These are phyloP conservation scores for Penicillium italicum DNA, from an alignment of 2,329 filamentous ascomycete species.

Conservation along the genomic window DNA sequence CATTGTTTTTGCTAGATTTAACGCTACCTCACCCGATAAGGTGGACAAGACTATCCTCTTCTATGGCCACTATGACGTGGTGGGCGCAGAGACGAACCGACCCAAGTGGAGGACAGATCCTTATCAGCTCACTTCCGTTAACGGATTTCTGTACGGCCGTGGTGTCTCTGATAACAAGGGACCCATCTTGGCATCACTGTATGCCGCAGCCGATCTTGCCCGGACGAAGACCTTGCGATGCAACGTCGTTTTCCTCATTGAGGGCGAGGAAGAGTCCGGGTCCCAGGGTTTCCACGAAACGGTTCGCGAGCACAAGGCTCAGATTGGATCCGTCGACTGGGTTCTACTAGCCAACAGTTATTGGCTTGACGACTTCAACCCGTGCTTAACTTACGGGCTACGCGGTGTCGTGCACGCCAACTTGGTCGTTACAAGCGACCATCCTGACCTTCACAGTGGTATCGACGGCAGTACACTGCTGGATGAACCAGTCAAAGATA, in stretches of 20 bases:
- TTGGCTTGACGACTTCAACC: constrained; percentile 94
- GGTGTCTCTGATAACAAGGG: constrained; percentile 99
- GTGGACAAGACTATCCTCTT: constrained; percentile 84
- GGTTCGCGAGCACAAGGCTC: constrained; percentile 71
- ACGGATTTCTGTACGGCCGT: constrained; percentile 90
- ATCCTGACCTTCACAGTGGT: constrained; percentile 88
- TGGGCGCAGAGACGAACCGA: constrained; percentile 78
- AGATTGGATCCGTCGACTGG: constrained; percentile 89
- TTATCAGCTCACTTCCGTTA: constrained; percentile 81
- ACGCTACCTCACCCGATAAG: constrained; percentile 63
- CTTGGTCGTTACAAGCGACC: constrained; percentile 77
- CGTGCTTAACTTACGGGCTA: constrained; percentile 90
- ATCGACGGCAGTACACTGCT: constrained; percentile 92
- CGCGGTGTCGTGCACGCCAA: constrained; percentile 92
- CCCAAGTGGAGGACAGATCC: constrained; percentile 84
- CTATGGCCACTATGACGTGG: constrained; percentile 97
- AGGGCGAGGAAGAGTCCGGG: constrained; percentile 94
- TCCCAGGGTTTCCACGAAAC: constrained; percentile 86
- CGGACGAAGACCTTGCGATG: constrained; percentile 79
- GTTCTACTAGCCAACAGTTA: constrained; percentile 96
- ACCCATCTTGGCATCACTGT: constrained; percentile 87
- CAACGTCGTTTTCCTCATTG: constrained; percentile 89
- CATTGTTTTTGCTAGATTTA: constrained; percentile 87
- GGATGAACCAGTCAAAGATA: constrained; percentile 86
- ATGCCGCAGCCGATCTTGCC: constrained; percentile 84